A percentile compares a stretch with the other conserved stretches of the same genome.
phyloP scores from a whole-genome alignment of 2,329 filamentous ascomycete species.

The Penicillium sp. region DNA sequence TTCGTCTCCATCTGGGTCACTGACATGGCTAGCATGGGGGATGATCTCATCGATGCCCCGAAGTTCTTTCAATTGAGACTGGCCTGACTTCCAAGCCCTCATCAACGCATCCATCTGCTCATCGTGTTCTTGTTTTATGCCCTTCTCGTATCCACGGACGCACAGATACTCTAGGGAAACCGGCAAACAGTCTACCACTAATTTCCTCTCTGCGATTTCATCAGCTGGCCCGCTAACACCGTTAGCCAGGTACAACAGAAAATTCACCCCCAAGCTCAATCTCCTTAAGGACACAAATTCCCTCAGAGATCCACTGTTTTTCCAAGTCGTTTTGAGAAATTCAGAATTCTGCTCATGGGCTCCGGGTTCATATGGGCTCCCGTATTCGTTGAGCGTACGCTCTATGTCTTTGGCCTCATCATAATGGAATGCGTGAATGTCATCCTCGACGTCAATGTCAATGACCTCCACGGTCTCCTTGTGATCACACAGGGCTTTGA shows the following conservation, averaged over 20 bases:
- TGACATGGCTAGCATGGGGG: slow-evolving; percentile 8
- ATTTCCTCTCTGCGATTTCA: background rate
- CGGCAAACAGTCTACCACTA: slow-evolving; percentile 10
- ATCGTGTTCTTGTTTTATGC: slow-evolving; percentile 4
- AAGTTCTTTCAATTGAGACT: slow-evolving; percentile 8
- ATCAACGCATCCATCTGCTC: slow-evolving; percentile 14
- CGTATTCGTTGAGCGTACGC: background rate
- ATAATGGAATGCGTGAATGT: background rate
- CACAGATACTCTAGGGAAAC: slow-evolving; percentile 19
- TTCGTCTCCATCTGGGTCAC: slow-evolving; percentile 4
- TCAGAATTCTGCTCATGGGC: background rate
- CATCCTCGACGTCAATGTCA: slow-evolving; percentile 15
- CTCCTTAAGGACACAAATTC: slow-evolving; percentile 20
- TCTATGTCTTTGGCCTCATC: background rate
- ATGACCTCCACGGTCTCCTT: slow-evolving; percentile 21
- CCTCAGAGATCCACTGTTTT: slow-evolving; percentile 14
- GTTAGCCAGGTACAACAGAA: slow-evolving; percentile 19
- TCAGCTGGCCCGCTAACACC: background rate
- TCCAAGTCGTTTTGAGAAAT: slow-evolving; percentile 4
- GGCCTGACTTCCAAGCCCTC: background rate
- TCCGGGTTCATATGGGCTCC: background rate
- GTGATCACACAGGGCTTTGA: slow-evolving; percentile 18
- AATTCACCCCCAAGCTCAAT: slow-evolving; percentile 17
- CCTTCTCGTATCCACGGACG: slow-evolving; percentile 20
- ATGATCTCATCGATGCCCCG: slow-evolving; percentile 14